Evolutionary conservation across 73 alveolate species (phyloP).

Genomic region (Effrenium voratum): DNA sequence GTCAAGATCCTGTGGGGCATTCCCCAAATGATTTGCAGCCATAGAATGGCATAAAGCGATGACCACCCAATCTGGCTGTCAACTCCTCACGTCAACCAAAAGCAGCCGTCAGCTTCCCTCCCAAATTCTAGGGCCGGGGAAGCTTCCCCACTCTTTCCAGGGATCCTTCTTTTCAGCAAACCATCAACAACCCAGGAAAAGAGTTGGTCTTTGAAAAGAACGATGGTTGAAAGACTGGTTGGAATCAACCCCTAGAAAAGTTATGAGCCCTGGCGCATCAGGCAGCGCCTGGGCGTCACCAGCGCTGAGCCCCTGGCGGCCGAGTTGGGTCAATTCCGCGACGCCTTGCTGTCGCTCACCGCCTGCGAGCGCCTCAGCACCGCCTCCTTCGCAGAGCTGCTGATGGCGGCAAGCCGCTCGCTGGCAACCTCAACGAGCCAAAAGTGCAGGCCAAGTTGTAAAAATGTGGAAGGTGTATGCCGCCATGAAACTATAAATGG

Average conservation of each 20-base stretch:
- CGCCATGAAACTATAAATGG: background rate
- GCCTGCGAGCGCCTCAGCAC: slow-evolving; percentile 48
- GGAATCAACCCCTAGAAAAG: background rate
- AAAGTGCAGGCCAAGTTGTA: background rate
- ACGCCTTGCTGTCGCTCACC: slow-evolving; percentile 35
- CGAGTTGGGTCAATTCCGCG: slow-evolving; percentile 49
- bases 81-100: too few relatives aligned
- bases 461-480: too few relatives aligned
- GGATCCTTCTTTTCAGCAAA: too few relatives aligned
- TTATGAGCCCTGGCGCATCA: too few relatives aligned
- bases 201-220: background rate
- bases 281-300: background rate
- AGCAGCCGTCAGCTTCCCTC: too few relatives aligned
- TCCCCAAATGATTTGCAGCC: too few relatives aligned
- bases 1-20: too few relatives aligned
- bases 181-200: background rate
- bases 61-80: too few relatives aligned
- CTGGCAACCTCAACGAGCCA: background rate
- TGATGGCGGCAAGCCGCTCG: background rate
- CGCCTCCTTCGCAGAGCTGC: slow-evolving; percentile 79
- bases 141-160: background rate
- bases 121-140: too few relatives aligned
- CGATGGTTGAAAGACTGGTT: background rate
- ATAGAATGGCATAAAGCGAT: too few relatives aligned
- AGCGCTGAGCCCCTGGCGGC: background rate